A percentile compares a stretch with the other conserved stretches of the same genome.
Evolutionary conservation across 768 basidiomycete species (phyloP).

Genomic region (Lactarius quietus): DNA sequence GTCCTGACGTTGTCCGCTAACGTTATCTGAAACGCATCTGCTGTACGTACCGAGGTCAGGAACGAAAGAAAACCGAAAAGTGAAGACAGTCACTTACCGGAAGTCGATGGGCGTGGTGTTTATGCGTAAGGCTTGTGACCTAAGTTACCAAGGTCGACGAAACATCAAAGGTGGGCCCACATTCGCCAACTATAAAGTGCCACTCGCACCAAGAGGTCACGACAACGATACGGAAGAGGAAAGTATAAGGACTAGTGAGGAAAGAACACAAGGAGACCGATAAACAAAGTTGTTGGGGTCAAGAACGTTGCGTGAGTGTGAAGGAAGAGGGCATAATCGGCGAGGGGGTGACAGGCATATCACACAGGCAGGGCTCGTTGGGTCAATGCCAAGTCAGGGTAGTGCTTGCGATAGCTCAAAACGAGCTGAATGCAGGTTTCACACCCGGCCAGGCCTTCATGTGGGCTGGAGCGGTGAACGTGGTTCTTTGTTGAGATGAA

Average conservation of each 20-base stretch:
- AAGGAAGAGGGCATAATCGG: slow-evolving; percentile 2
- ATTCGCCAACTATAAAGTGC: slow-evolving; percentile 8
- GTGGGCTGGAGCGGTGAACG: slow-evolving; percentile 13
- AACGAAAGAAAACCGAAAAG: neutral
- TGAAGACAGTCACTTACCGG: slow-evolving; percentile 1
- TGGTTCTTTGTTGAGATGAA: slow-evolving; percentile 10
- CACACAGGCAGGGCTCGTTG: neutral
- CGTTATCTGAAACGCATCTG: neutral
- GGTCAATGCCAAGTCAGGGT: slow-evolving; percentile 4
- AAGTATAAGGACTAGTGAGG: neutral
- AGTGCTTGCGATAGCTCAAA: slow-evolving; percentile 7
- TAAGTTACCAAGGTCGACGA: neutral
- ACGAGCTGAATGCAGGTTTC: slow-evolving; percentile 15
- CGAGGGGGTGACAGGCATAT: slow-evolving; percentile 2
- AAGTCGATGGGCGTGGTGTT: neutral
- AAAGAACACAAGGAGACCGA: neutral
- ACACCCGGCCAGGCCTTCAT: slow-evolving; percentile 17
- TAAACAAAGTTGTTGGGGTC: neutral
- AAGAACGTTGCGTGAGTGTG: slow-evolving; percentile 1
- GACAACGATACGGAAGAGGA: slow-evolving; percentile 3
- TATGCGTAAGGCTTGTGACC: neutral
- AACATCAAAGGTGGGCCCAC: neutral
- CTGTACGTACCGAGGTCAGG: neutral
- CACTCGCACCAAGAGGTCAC: slow-evolving; percentile 10
- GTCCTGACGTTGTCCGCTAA: neutral